Base-by-base conservation (phyloP, 352 stramenopile species). In the Aphanomyces invadans region DNA sequence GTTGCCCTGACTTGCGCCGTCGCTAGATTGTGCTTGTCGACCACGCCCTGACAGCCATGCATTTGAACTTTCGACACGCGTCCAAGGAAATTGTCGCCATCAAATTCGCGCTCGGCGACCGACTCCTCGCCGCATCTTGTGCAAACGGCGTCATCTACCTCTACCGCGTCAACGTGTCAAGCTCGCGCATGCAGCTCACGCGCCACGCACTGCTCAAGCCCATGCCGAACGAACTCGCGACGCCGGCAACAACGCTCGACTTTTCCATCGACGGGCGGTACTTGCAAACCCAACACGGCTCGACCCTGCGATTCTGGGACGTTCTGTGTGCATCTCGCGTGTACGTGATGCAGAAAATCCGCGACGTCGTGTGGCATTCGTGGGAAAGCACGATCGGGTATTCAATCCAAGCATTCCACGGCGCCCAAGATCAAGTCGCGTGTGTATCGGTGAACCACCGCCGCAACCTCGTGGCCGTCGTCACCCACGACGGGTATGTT, bases 81-180 rank as follows among this genome's bases (percentile, higher is more conserved):
- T 23, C 3, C 3, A 26, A 36, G 23, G 60, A 42, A 7, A 59
- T 67, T 23, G 46, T 67, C 17, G 42, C 32, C n/a, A 60, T 67
- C 25, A 21, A 59, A 29, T 67, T 59, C 12, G 60, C 60, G n/a
- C 12, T n/a, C 3, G 48, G 42, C n/a, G 60, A 57, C 21, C 60
- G 38, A 9, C 60, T 81, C 19, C 62, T 92, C 3, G 81, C 78
- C 0, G 82, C 83, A 9, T 70, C 76, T 0, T 77, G 84, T 21
- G 72, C 73, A 0, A 90, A 90, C 32, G 82, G 82, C 1, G 62
- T 90, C 11, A 73, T 90, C 28, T 92, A 90, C 65, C 52, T 92
- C 1, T 92, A 92, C 67, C 76, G 51, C 36, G 48, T 92, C 12
- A 74, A 88, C 2, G 67, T 68, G 36, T 59, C 46, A 0, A 45